Conservation (phyloP, 805 yeast genomes). For the Clavispora santaluciae region DNA sequence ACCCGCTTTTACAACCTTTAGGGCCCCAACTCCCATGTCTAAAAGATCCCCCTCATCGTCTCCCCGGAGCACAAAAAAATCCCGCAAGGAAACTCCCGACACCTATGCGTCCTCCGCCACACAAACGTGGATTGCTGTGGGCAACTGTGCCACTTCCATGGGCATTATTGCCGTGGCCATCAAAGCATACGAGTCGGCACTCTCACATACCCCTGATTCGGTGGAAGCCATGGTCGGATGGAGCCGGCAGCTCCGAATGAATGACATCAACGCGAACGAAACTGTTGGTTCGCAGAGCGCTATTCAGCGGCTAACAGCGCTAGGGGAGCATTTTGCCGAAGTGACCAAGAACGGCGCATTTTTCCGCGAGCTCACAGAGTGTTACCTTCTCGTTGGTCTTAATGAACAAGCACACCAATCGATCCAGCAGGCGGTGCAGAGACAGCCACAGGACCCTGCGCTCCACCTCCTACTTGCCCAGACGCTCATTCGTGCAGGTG, state of each 20-base stretch:
- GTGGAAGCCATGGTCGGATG: constrained; percentile 40
- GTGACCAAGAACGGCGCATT: constrained; percentile 35
- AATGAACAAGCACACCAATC: constrained; percentile 50
- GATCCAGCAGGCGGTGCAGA: constrained; percentile 38
- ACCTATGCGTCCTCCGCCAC: constrained; percentile 15
- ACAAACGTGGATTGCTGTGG: constrained; percentile 45
- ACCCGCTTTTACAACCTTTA: not conserved
- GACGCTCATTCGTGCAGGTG: constrained; percentile 39
- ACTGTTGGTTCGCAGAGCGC: constrained; percentile 37
- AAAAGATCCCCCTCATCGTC: constrained; percentile 2
- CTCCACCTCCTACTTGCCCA: constrained; percentile 49
- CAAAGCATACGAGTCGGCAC: constrained; percentile 39
- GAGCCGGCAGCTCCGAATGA: constrained; percentile 34
- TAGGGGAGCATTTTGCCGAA: constrained; percentile 34
- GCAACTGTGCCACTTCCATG: constrained; percentile 40
- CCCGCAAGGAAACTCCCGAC: not conserved
- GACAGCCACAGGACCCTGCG: constrained; percentile 38
- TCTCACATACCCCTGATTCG: constrained; percentile 38
- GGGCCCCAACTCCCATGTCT: not conserved
- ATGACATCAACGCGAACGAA: constrained; percentile 34
- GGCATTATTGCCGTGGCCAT: constrained; percentile 39
- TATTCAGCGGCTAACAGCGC: constrained; percentile 35
- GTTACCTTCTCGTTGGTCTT: constrained; percentile 44
- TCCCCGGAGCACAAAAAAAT: constrained; percentile 1
- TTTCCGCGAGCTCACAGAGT: constrained; percentile 49